A percentile compares a stretch with the other conserved stretches of the same genome.
Conservation (phyloP, 176 grass and related monocot genomes). For the Tillandsia fasciculata region DNA sequence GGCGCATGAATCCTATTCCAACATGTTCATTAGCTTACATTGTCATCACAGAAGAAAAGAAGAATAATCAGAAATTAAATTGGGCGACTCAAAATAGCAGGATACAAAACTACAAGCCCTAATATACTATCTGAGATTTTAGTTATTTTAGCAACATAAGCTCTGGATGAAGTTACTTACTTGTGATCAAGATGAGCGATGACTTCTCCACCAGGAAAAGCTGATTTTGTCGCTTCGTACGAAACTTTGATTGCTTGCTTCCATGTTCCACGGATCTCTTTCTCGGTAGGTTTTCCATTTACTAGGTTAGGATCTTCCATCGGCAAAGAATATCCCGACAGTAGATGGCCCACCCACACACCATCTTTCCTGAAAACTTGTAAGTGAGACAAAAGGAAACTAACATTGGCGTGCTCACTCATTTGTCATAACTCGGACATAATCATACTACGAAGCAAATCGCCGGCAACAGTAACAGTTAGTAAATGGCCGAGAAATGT, state of each 20-base stretch:
- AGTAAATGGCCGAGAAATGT: neutral
- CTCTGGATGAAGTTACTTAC: conserved; percentile 27
- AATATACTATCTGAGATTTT: too few species aligned
- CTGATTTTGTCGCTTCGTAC: conserved; percentile 67
- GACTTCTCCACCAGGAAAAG: conserved; percentile 83
- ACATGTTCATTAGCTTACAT: too few species aligned
- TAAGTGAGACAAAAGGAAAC: neutral
- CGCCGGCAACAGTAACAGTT: neutral
- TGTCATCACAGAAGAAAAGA: too few species aligned
- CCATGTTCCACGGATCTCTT: conserved; percentile 66
- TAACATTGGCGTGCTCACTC: neutral
- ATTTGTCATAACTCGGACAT: neutral
- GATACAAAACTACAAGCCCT: too few species aligned
- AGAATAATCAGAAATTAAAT: too few species aligned
- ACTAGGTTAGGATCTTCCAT: conserved; percentile 51
- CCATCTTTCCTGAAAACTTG: conserved; percentile 66
- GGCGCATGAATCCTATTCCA: too few species aligned
- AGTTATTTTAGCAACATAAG: neutral
- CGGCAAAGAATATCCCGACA: conserved; percentile 76
- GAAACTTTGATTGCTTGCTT: conserved; percentile 85
- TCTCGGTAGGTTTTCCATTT: conserved; percentile 35
- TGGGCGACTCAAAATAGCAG: too few species aligned
- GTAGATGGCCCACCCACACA: conserved; percentile 85
- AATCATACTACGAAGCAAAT: neutral
- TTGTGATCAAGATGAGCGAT: conserved; percentile 98